Evolutionary conservation across 345 rosid species (phyloP).

Genomic region (Eutrema japonicum): DNA sequence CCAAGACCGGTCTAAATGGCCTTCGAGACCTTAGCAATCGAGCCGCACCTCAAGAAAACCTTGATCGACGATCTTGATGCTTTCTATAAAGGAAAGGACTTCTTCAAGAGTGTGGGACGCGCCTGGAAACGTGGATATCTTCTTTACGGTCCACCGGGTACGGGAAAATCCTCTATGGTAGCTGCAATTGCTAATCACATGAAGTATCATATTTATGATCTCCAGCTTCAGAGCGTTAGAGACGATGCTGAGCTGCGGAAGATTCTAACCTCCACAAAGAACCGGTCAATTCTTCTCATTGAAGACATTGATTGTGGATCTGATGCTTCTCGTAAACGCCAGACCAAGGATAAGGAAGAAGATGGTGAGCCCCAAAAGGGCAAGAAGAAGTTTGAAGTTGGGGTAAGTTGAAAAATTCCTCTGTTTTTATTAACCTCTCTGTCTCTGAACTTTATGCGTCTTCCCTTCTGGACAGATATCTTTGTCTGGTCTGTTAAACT

Average conservation of each 20-base stretch:
- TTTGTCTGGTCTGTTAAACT: constrained; percentile 36
- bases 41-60: constrained; percentile 25
- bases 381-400: constrained; percentile 34
- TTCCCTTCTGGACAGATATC: constrained; percentile 9
- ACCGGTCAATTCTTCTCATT: constrained; percentile 40
- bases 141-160: constrained; percentile 41
- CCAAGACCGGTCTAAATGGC: constrained; percentile 27
- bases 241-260: constrained; percentile 33
- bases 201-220: constrained; percentile 41
- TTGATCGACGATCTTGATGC: constrained; percentile 37
- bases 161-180: constrained; percentile 38
- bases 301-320: constrained; percentile 45
- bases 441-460: not conserved
- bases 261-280: constrained; percentile 41
- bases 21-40: constrained; percentile 39
- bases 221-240: constrained; percentile 38
- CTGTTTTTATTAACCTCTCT: not conserved
- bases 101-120: constrained; percentile 30
- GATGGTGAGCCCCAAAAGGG: not conserved
- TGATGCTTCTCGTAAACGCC: constrained; percentile 32
- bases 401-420: constrained; percentile 4
- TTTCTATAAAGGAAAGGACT: constrained; percentile 38
- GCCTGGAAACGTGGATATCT: constrained; percentile 44
- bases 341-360: constrained; percentile 1
- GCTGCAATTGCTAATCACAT: constrained; percentile 44